Base-by-base conservation (phyloP, 345 rosid genomes). In the Dipteronia sinensis region DNA sequence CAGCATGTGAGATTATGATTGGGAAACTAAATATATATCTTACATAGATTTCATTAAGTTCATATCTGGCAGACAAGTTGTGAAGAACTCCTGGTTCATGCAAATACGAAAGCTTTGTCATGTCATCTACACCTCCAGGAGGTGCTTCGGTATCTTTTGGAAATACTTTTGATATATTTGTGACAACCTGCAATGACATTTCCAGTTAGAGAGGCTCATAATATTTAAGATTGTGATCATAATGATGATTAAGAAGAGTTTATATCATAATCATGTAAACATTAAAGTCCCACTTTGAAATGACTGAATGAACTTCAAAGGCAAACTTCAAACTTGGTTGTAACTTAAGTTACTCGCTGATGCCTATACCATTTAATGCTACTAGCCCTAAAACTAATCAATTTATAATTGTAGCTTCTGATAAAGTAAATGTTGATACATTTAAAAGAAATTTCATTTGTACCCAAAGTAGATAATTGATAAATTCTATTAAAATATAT, bases 121-220 rank as follows among this genome's bases (percentile, higher is more conserved):
- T 96, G 87, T 96, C 99, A 90, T 96, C 99, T 62, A 94, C 98
- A 75, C 99, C 99, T 72, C 98, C 99, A 56, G 99, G 97, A 47
- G 93, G 84, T 58, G 98, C 99, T 85, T 96, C 99, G 7, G 95
- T 94, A 79, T 96, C 99, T 84, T 94, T 92, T 65, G 99, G 98
- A 79, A 83, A 92, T 34, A 96, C 91, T 69, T 89, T 94, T 62
- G 95, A 90, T 61, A 91, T 91, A 72, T 89, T 90, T 68, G 97
- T 81, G 85, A 92, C 94, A 75, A 89, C 93, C 99, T 96, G 91
- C 84, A 78, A 83, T 56, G 19, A 64, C 62, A 67, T 73, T 74
- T 49, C 71, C 71, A 22, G 74, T 69, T 56, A 76, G 58, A 44
- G 47, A 49, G 61, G 58, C 46, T 59, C 55, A 69, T 31, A 51